Base-by-base conservation (phyloP, 176 grass and related monocot species). In the Phoenix dactylifera region DNA sequence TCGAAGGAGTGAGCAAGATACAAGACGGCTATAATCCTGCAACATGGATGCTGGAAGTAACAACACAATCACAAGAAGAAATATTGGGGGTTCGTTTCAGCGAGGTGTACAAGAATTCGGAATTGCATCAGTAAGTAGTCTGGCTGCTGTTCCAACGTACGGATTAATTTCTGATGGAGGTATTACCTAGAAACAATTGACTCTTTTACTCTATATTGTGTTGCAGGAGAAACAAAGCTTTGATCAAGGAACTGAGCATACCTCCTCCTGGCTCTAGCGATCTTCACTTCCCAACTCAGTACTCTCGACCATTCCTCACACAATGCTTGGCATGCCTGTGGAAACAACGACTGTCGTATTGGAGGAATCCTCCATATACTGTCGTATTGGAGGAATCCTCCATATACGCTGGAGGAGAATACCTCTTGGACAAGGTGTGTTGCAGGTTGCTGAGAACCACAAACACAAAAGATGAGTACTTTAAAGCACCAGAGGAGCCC, bases 301-400 rank as follows among this genome's bases (percentile, higher is more conserved):
- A 85, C 51, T 80, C 89, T 1, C 89, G 80, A 49, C 56, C 69
- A 7, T 89, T 95, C 76, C 16, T 82, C 18, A 74, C 60, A 70
- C 89, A 95, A 58, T 89, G 81, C 69, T 62, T 69, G 4, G 89
- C 89, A 67, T 95, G 89, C 76, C 65, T 95, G 22, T 95, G 85
- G 89, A 95, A 95, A 58, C 85, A 89, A 72, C 77, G 77, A 16
- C 59, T 85, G 57, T 95, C 89, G 58, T 95, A 89, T 50, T 95
- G 89, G 89, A 85, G 89, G 83, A 95, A 95, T 68, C 89, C 89
- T 67, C 85, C 89, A 55, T 89, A 95, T 57, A 95, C 81, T 24
- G 82, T n/a, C n/a, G n/a, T n/a, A n/a, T n/a, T n/a, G n/a, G n/a
- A n/a, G n/a, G n/a, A n/a, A n/a, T n/a, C n/a, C n/a, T n/a, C n/a